Base-by-base conservation (phyloP, 441 rosid genomes). In the Isatis lusitanica region DNA sequence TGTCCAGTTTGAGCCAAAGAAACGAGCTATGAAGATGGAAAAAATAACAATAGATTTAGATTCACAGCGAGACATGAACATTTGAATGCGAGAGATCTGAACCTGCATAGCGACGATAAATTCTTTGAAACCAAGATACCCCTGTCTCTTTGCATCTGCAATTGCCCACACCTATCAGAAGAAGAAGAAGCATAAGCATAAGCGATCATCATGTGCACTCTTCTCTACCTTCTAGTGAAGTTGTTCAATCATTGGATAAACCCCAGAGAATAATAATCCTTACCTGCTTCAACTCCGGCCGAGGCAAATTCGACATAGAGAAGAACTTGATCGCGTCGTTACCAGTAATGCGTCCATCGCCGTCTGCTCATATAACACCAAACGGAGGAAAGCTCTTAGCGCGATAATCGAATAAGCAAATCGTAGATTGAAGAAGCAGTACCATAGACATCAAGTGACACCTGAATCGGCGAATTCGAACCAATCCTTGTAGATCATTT, bases 61-160 rank as follows among this genome's bases (percentile, higher is more conserved):
- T 71, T 61, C 36, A 43, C 18, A 74, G 15, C 16, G 42, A 56
- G 17, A 43, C 18, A 52, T 31, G 5, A 31, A 17, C 9, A 73
- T 18, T 6, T 8, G 11, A 69, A 39, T 21, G 4, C 28, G 28
- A 6, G 47, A 50, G 28, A 43, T 35, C 38, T 65, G 8, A 76
- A 92, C 94, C 97, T 92, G 96, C 98, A 94, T 94, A 47, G 97
- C 89, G 70, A 74, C 70, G 15, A 89, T 71, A 75, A 92, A 94
- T 65, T 94, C 99, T 56, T 53, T 81, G 72, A 92, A 84, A 69
- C 93, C 92, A 66, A 92, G 95, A 78, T 80, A 94, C 63, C 98
- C 95, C 42, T 89, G 96, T 21, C 92, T 76, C 81, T 86, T 94
- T 31, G 94, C 85, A 86, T 92, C 97, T 43, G 97, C 90, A 77